A percentile compares a stretch with the other conserved stretches of the same genome.
Conservation (phyloP, 2,329 filamentous ascomycete genomes). For the Periglandula ipomoeae region DNA sequence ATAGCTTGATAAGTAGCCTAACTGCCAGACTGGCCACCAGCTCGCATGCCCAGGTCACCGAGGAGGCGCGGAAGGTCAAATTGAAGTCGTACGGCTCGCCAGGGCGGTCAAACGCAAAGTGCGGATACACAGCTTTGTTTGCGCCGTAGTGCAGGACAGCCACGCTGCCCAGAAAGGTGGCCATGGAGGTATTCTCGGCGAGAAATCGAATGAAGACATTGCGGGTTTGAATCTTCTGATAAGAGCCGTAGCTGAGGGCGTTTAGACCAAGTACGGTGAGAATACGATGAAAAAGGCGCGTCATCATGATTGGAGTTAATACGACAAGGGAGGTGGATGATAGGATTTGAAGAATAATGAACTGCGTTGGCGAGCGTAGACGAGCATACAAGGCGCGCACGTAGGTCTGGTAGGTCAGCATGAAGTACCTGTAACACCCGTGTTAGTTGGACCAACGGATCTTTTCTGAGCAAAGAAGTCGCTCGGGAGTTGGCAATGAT, state of each 20-base stretch:
- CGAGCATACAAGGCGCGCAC: constrained; percentile 60
- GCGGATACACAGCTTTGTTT: constrained; percentile 61
- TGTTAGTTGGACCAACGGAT: not conserved
- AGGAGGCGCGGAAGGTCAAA: constrained; percentile 54
- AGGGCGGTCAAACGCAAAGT: constrained; percentile 52
- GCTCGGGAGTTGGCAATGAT: not conserved
- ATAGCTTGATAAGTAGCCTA: constrained; percentile 45
- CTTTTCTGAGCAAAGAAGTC: not conserved
- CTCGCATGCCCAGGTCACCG: constrained; percentile 59
- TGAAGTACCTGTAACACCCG: constrained; percentile 43
- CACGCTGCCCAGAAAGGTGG: constrained; percentile 57
- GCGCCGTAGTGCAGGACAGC: constrained; percentile 57
- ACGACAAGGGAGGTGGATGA: constrained; percentile 55
- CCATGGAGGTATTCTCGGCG: constrained; percentile 60
- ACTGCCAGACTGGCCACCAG: constrained; percentile 52
- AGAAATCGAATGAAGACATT: constrained; percentile 60
- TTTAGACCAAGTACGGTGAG: constrained; percentile 46
- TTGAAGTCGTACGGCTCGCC: constrained; percentile 48
- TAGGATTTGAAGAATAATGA: constrained; percentile 55
- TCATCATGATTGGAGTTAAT: constrained; percentile 56
- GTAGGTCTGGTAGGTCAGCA: constrained; percentile 63
- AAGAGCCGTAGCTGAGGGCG: constrained; percentile 50
- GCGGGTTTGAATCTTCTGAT: constrained; percentile 56
- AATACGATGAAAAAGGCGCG: constrained; percentile 45
- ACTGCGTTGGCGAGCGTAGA: constrained; percentile 55